Evolutionary conservation across 306 rosid genomes (phyloP).

Genomic region (Pyrus communis): DNA sequence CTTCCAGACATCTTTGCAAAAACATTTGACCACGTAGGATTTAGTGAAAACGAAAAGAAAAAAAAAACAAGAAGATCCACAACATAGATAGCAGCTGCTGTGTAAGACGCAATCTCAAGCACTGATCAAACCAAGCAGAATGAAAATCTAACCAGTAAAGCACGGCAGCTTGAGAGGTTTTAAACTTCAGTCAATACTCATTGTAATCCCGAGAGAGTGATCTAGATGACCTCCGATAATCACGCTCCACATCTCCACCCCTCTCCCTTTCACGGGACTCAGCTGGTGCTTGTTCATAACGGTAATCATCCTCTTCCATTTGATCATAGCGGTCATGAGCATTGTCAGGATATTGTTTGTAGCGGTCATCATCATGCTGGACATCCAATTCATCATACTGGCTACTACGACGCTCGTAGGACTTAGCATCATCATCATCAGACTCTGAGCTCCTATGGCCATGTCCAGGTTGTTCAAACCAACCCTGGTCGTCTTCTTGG

Average conservation of each 20-base stretch:
- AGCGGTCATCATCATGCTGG: slow-evolving; percentile 44
- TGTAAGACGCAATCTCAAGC: not conserved
- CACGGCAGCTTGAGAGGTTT: slow-evolving; percentile 1
- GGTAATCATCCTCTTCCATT: slow-evolving; percentile 71
- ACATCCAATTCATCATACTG: slow-evolving; percentile 57
- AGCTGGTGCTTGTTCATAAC: slow-evolving; percentile 41
- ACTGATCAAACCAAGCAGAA: slow-evolving; percentile 9
- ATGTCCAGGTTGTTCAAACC: slow-evolving; percentile 64
- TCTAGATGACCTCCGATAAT: slow-evolving; percentile 55
- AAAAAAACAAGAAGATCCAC: not conserved
- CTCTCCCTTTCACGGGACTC: slow-evolving; percentile 65
- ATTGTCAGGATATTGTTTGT: slow-evolving; percentile 51
- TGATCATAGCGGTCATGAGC: slow-evolving; percentile 33
- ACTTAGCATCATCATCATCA: slow-evolving; percentile 57
- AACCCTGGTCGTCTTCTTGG: slow-evolving; percentile 60
- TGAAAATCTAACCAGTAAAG: not conserved
- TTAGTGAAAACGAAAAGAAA: not conserved
- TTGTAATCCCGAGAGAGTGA: slow-evolving; percentile 66
- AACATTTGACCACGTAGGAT: not conserved
- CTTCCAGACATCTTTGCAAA: not conserved
- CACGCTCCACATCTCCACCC: slow-evolving; percentile 53
- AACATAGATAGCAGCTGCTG: not conserved
- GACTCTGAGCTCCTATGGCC: slow-evolving; percentile 58
- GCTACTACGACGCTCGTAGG: slow-evolving; percentile 49
- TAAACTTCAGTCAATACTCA: slow-evolving; percentile 28